These are phyloP conservation scores for Emmonsiellopsis sp. DNA, from an alignment of 2,329 filamentous ascomycete species.

Conservation along the genomic window DNA sequence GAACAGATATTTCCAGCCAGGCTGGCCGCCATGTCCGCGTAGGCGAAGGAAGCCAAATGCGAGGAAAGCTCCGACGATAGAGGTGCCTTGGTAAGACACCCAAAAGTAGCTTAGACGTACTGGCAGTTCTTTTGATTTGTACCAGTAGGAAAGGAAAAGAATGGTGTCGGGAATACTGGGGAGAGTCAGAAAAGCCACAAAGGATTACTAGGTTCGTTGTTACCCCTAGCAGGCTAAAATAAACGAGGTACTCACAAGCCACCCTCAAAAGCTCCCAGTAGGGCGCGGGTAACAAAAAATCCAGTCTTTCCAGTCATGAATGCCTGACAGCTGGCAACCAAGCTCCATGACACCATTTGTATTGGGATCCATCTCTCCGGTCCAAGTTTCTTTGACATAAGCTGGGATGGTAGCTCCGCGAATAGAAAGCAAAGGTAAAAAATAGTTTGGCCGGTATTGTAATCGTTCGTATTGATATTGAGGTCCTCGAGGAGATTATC, in stretches of 20 bases:
- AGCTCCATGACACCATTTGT: slow-evolving; percentile 49
- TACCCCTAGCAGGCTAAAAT: neutral
- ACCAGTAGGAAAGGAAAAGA: slow-evolving; percentile 64
- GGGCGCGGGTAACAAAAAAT: slow-evolving; percentile 36
- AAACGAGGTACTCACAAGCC: slow-evolving; percentile 49
- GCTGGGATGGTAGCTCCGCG: slow-evolving; percentile 53
- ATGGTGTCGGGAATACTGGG: slow-evolving; percentile 34
- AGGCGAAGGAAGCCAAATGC: slow-evolving; percentile 37
- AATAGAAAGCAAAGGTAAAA: slow-evolving; percentile 29
- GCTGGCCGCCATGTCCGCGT: slow-evolving; percentile 23
- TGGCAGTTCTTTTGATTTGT: slow-evolving; percentile 61
- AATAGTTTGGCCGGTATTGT: slow-evolving; percentile 36
- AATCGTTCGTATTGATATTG: slow-evolving; percentile 41
- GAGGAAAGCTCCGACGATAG: slow-evolving; percentile 40
- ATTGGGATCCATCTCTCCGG: slow-evolving; percentile 53
- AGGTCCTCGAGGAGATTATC: slow-evolving; percentile 49
- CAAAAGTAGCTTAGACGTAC: slow-evolving; percentile 62
- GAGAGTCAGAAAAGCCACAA: neutral
- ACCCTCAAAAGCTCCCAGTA: slow-evolving; percentile 44
- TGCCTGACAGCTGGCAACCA: slow-evolving; percentile 44
- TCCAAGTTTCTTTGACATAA: slow-evolving; percentile 50
- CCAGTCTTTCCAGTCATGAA: slow-evolving; percentile 38
- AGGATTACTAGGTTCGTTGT: no score
- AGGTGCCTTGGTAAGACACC: slow-evolving; percentile 49
- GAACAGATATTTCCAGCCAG: slow-evolving; percentile 38